Base-by-base conservation (phyloP, 352 stramenopile genomes). In the Phytophthora colocasiae region DNA sequence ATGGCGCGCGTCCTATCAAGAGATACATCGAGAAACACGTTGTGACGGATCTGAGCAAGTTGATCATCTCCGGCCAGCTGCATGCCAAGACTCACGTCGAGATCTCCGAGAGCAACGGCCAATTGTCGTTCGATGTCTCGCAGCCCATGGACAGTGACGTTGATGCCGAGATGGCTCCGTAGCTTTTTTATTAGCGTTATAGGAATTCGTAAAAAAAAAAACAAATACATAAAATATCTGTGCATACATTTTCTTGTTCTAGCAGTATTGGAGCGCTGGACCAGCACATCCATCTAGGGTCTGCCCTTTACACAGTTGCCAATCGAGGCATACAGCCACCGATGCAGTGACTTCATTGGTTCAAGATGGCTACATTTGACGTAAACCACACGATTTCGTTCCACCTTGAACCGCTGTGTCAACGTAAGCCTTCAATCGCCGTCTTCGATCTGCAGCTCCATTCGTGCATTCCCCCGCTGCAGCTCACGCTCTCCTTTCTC, bases 1-100 rank as follows among this genome's bases (percentile, higher is more conserved):
- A 98, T 69, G 97, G 97, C 46, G 96, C 97, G 14, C 83, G 96
- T 46, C 97, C 97, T n/a, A 85, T 99, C 31, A 97, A 99, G 75
- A 79, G 96, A 22, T 98, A 98, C 69, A 90, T 99, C 40, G 95
- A 99, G 77, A 92, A 97, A 54, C 85, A 97, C 50, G 71, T 99
- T 3, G 93, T 98, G 17, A 99, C 97, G 1, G 81, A 90, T 40
- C 40, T 94, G 59, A 94, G 83, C 65, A 85, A 87, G 43, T 66
- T 94, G 38, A 86, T 92, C 49, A 84, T 92, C 36, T 66, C 72
- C 0, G 81, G 83, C 1, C 54, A 78, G 39, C 60, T 94, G 19
- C 65, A 77, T 27, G 57, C 85, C 17, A 93, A 92, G 71, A 83
- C 80, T 58, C 80, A 91, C 58, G 83, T 94, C 22, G 65, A 88